phyloP scores from a whole-genome alignment of 306 rosid genomes.

The Ormosia emarginata region DNA sequence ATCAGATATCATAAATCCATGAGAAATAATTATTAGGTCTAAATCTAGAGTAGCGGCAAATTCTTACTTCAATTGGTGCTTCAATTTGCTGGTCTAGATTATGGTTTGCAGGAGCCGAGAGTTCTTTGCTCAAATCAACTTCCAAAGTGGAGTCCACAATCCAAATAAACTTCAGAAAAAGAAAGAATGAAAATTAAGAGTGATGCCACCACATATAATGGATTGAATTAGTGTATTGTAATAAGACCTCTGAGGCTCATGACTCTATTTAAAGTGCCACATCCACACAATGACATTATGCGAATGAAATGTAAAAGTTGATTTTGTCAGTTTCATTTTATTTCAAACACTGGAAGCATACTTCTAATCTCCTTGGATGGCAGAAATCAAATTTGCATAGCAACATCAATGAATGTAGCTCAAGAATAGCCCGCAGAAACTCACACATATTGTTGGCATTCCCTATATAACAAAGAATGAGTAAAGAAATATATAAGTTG shows the following conservation, averaged over 20 bases:
- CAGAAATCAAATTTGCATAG: too few relatives aligned
- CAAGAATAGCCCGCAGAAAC: too few relatives aligned
- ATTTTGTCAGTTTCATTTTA: neutral
- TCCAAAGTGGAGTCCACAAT: constrained; percentile 57
- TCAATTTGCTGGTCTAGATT: constrained; percentile 35
- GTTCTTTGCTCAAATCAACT: constrained; percentile 88
- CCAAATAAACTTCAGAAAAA: constrained; percentile 16
- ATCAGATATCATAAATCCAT: neutral
- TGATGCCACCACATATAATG: neutral
- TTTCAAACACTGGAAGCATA: too few relatives aligned
- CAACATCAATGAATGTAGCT: too few relatives aligned
- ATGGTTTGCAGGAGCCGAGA: constrained; percentile 46
- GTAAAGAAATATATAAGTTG: too few relatives aligned
- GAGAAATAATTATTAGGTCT: neutral
- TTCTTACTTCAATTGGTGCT: constrained; percentile 46
- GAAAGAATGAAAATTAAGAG: constrained; percentile 13
- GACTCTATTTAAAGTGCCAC: constrained; percentile 71
- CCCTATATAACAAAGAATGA: too few relatives aligned
- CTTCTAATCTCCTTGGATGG: too few relatives aligned
- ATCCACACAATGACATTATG: neutral
- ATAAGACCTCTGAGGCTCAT: constrained; percentile 83
- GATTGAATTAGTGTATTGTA: constrained; percentile 7
- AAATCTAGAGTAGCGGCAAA: neutral
- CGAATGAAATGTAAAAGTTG: neutral
- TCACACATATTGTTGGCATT: too few relatives aligned